Evolutionary conservation across 306 rosid species (phyloP), one percentile per base, ranked within the genome.

Genomic region (Rubus idaeus): DNA sequence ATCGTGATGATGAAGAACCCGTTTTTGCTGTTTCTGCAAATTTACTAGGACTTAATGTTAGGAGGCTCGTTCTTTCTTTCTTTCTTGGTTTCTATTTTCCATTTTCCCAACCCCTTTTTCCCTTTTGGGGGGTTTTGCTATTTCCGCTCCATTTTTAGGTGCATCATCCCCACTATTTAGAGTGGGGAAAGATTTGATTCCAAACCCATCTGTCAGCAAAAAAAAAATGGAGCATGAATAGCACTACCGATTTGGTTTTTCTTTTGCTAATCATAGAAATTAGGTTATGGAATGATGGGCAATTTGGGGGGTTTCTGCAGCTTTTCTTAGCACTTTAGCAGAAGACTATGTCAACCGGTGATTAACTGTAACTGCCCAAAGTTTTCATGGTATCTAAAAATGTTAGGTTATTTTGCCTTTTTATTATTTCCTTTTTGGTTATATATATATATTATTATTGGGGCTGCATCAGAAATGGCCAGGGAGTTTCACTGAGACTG

Each of bases 91-190:
- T 40, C 49, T 40, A 35, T 70, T 44, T 75, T 77, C 49, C 42
- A 35, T 70, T 44, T 75, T 77, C 49, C 42, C 17, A 8, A 44
- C 45, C 69, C 55, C 39, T 70, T 68, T 10, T 69, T 57, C 4
- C 65, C 76, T 5, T 70, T 26, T 20, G 41, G 74, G 63, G 75
- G 83, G 80, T 56, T 78, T 82, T 79, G 90, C 83, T 86, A 84
- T 70, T 71, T 83, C 75, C 87, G 73, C 88, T 90, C 86, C 87
- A 78, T 86, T 84, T 89, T 79, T 57, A 62, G 70, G 75, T 49
- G 53, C 45, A 58, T 58, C 77, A 63, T 44, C 65, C 49, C 16
- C 45, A 9, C 41, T 21, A 13, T 14, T 58, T 74, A 40, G 37
- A 44, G 42, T 8, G 53, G 52, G 60, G 44, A 65, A 53, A 56